Base-by-base conservation (phyloP, 345 rosid genomes). In the Melaleuca alternifolia region DNA sequence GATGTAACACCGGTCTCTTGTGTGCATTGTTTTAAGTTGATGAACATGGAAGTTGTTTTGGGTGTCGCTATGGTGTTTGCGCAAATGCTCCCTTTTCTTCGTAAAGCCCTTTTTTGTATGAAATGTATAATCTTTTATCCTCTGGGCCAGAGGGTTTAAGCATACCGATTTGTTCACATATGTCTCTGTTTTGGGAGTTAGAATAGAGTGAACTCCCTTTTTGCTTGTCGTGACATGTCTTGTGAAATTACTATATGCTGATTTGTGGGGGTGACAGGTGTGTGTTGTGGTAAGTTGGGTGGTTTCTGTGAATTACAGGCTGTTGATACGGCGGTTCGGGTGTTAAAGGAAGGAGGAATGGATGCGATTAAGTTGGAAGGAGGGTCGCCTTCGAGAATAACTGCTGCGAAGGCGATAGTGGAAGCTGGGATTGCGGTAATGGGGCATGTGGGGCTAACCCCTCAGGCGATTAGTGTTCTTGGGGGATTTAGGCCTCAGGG, bases 401-500 rank as follows among this genome's bases (percentile, higher is more conserved):
- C 94, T 11, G 95, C 99, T 7, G 98, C 99, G 0, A 97, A 91
- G 89, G 93, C 95, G 10, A 96, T 97, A 82, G 99, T 95, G 8
- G 99, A 96, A 90, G 96, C 98, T 41, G 98, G 99, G 84, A 96
- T 94, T 84, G 98, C 99, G 0, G 99, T 97, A 87, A 95, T 96
- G 91, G 99, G 99, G 26, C 99, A 95, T 91, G 99, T 96, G 26
- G 98, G 99, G 3, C 93, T 95, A 84, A 97, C 99, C 53, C 99
- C 99, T 84, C 99, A 97, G 88, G 99, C 99, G 54, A 96, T 96
- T 52, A 96, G 99, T 87, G 96, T 96, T 88, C 97, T 96, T 89
- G 99, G 99, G 84, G 98, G 99, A 30, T 97, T 96, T 61, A 93
- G 99, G 89, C 99, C 99, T 75, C 99, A 97, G 84, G 99, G 99